These are phyloP conservation scores for Spinellus fusiger DNA, from an alignment of 192 early-diverging fungal species.

Conservation along the genomic window DNA sequence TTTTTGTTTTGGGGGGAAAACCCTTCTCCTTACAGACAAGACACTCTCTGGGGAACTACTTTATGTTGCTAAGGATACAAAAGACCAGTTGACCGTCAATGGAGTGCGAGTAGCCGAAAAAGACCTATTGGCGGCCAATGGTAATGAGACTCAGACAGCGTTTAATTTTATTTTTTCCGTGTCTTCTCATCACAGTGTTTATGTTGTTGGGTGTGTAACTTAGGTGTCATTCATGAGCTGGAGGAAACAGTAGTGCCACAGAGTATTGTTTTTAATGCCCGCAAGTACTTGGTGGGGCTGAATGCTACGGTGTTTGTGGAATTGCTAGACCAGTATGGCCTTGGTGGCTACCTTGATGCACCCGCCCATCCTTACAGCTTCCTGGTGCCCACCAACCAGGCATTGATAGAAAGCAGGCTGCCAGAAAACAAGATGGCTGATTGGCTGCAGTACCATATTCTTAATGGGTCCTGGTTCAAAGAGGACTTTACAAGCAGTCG, in stretches of 20 bases:
- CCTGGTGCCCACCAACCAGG: slow-evolving; percentile 58
- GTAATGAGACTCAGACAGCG: too few relatives aligned
- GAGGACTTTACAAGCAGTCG: slow-evolving; percentile 40
- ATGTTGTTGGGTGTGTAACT: background rate
- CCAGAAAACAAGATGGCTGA: slow-evolving; percentile 33
- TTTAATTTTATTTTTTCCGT: background rate
- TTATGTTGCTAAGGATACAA: background rate
- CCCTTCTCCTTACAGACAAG: background rate
- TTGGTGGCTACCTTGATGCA: slow-evolving; percentile 51
- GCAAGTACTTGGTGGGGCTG: slow-evolving; percentile 63
- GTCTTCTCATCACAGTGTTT: background rate
- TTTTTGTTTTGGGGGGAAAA: too few relatives aligned
- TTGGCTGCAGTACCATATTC: slow-evolving; percentile 62
- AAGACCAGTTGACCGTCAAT: slow-evolving; percentile 7
- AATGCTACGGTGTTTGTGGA: slow-evolving; percentile 61
- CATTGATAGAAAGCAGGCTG: slow-evolving; percentile 38
- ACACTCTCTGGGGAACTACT: slow-evolving; percentile 5
- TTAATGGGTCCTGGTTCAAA: slow-evolving; percentile 39
- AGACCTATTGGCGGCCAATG: slow-evolving; percentile 27
- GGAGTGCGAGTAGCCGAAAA: background rate
- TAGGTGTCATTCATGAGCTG: slow-evolving; percentile 31
- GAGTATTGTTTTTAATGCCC: slow-evolving; percentile 41
- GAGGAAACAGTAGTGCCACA: slow-evolving; percentile 38
- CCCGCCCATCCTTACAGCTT: slow-evolving; percentile 50
- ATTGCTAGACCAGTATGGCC: slow-evolving; percentile 44